Conservation (phyloP, 352 stramenopile genomes). For the Phytophthora ohioensis region DNA sequence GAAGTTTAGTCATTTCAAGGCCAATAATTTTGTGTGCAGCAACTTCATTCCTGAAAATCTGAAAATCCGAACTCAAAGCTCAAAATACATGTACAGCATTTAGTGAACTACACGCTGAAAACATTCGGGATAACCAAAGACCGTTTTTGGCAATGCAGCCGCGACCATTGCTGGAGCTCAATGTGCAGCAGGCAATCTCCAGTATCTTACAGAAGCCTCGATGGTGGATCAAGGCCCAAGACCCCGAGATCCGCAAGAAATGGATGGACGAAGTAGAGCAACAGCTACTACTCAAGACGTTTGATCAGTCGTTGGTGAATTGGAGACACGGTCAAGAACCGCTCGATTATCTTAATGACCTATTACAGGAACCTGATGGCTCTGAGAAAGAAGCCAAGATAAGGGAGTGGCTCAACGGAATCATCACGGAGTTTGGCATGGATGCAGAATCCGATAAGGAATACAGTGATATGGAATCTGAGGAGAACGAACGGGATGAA, state of each 20-base stretch:
- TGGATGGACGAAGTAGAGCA: constrained; percentile 49
- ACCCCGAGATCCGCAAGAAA: constrained; percentile 33
- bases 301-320: constrained; percentile 30
- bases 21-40: too few relatives aligned
- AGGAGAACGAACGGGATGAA: not conserved
- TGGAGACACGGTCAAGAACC: constrained; percentile 22
- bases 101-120: too few relatives aligned
- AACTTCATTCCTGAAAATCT: too few relatives aligned
- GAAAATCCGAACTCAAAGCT: too few relatives aligned
- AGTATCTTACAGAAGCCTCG: constrained; percentile 52
- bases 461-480: constrained; percentile 15
- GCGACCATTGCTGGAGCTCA: constrained; percentile 41
- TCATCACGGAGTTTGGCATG: constrained; percentile 28
- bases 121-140: too few relatives aligned
- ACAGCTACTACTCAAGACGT: constrained; percentile 31
- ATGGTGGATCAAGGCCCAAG: constrained; percentile 55
- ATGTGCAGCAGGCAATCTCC: constrained; percentile 42
- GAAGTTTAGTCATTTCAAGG: too few relatives aligned
- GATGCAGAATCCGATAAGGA: constrained; percentile 14
- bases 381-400: constrained; percentile 18
- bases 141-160: not conserved
- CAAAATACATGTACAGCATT: too few relatives aligned
- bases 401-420: constrained; percentile 27
- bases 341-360: constrained; percentile 10
- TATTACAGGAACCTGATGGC: constrained; percentile 7